Evolutionary conservation across 441 rosid genomes (phyloP).

Genomic region (Francoa sonchifolia): DNA sequence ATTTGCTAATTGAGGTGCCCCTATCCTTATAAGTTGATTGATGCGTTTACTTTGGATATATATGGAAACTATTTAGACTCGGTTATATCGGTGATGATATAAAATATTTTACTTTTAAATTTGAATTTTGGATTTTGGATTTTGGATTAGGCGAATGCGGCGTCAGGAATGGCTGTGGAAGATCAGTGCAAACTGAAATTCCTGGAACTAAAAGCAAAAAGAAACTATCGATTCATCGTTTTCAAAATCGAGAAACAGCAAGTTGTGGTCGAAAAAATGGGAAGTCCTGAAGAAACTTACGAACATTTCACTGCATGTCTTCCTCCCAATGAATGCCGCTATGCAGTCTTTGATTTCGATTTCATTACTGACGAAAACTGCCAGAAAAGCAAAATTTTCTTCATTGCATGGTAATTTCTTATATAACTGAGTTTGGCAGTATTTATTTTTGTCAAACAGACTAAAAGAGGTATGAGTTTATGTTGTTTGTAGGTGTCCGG

Average conservation of each 20-base stretch:
- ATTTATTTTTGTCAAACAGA: not conserved
- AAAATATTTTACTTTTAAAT: too few species aligned
- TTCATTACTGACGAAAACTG: conserved; percentile 47
- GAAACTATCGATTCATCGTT: conserved; percentile 46
- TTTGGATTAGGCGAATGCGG: conserved; percentile 40
- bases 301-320: conserved; percentile 37
- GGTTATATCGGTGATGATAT: too few species aligned
- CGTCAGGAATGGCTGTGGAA: conserved; percentile 62
- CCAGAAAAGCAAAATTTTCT: conserved; percentile 72
- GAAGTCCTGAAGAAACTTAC: conserved; percentile 38
- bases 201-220: conserved; percentile 51
- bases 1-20: too few species aligned
- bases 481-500: conserved; percentile 37
- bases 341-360: conserved; percentile 55
- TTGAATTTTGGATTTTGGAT: not conserved
- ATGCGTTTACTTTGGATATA: too few species aligned
- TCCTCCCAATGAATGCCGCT: conserved; percentile 50
- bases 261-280: conserved; percentile 50
- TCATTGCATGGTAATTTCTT: conserved; percentile 47
- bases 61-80: too few species aligned
- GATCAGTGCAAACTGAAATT: conserved; percentile 64
- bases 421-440: not conserved
- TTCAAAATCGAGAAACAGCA: conserved; percentile 54
- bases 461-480: not conserved
- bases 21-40: too few species aligned